Base-by-base conservation (phyloP, 2,329 filamentous ascomycete species). In the Stachybotrys chlorohalonatus region DNA sequence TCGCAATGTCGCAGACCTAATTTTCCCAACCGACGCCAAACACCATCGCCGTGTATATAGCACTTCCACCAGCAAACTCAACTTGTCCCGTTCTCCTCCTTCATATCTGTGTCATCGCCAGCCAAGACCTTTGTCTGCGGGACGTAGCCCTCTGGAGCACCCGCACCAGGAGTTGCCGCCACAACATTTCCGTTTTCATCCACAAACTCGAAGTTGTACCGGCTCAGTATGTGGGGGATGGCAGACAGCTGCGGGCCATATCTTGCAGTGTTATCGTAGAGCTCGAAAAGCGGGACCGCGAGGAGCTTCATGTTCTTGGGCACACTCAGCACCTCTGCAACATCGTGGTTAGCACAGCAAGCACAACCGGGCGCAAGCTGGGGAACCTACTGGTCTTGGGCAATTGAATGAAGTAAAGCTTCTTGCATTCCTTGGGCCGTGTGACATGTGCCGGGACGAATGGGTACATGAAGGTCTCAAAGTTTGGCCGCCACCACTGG, bases 301-400 rank as follows among this genome's bases (percentile, higher is more conserved):
- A 99, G 86, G 30, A 99, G 84, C 71, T 99, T 99, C 94, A 99
- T 97, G 74, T 99, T 99, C 77, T 99, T 99, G 0, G 94, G 94
- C 8, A 99, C 94, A 65, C 89, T 95, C 48, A 99, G 81, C 13
- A 97, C 89, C 75, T 96, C 91, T 95, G 69, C 54, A 32, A 31
- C 36, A 39, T 52, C 51, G 53, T 42, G 36, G 36, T 42, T 42
- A 42, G 36, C 36, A 13, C 36, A 5, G 6, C 36, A 42, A 42
- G 36, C 36, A 42, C 9, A 42, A 24, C 24, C 36, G 36, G 6
- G 13, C 13, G 13, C 36, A 5, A 5, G 13, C 8, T 24, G 13
- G 36, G 36, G 36, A 36, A 72, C 84, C 57, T 80, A 95, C 91
- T 97, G 63, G 87, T 91, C 71, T 91, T 85, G 0, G 94, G 94